Base-by-base conservation (phyloP, 1,139 yeast species). In the Scheffersomyces cryptocercus region DNA sequence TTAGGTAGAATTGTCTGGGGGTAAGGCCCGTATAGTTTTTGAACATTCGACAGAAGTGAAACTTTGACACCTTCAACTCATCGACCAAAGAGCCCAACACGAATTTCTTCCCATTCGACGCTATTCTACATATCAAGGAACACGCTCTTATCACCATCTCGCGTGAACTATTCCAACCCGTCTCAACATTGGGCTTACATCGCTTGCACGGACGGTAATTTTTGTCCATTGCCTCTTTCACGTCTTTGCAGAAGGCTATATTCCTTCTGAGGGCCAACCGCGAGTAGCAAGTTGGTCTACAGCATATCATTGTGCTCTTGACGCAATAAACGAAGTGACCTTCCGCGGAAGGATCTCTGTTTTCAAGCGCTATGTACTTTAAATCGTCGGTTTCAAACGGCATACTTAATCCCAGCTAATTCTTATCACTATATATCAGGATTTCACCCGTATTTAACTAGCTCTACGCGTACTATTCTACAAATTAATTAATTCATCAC, bases 201-300 rank as follows among this genome's bases (percentile, higher is more conserved):
- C 51, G 28, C 33, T 40, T 48, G 29, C 48, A 48, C 7, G 51
- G 50, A 9, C 36, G 29, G 28, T 35, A 48, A 3, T 36, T 35
- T 26, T 16, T 12, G 5, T 30, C 12, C 6, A 42, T n/a, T 6
- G 51, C 50, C 30, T 42, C 37, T 20, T 36, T 29, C 6, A 36
- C 37, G 20, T 37, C 28, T 13, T 38, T 35, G 31, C 34, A 44
- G 33, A 39, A 48, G 6, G 31, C 16, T 6, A 46, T 34, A 32
- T 46, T 44, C 36, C 39, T 38, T 24, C 33, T 24, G 11, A 40
- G 29, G 8, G 50, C 43, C n/a, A 48, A 35, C 24, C 43, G 36
- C 8, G 51, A 40, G 11, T 43, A 40, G 31, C 49, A 48, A 8
- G 50, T 46, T 3, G 49, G 49, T 3, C 51, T 38, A 37, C 48